phyloP scores from a whole-genome alignment of 2,329 filamentous ascomycete genomes.

The Colletotrichum echinochloae region DNA sequence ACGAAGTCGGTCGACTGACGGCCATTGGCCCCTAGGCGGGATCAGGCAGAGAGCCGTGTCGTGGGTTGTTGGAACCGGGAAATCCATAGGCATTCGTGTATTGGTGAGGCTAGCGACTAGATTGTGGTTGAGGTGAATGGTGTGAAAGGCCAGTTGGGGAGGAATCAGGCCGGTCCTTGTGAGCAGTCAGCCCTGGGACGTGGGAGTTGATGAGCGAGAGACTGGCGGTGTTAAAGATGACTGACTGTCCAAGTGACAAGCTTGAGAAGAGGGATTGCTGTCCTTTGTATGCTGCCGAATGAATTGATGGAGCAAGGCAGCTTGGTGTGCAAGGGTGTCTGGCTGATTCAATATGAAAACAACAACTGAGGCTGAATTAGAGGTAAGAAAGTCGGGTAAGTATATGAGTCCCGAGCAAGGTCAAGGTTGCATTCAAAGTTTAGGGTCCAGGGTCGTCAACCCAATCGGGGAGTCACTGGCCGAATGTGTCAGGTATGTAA shows the following conservation, averaged over 20 bases:
- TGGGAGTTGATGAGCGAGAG: neutral
- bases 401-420: neutral
- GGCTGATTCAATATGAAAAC: neutral
- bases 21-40: conserved; percentile 62
- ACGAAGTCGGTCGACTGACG: conserved; percentile 65
- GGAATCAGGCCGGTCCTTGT: neutral
- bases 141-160: neutral
- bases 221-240: too few relatives aligned
- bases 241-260: too few relatives aligned
- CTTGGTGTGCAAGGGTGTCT: neutral
- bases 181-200: neutral
- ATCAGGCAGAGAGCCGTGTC: conserved; percentile 73
- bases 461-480: conserved; percentile 1
- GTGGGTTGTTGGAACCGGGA: conserved; percentile 47
- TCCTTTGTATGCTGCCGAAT: neutral
- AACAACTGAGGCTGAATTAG: neutral
- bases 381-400: neutral
- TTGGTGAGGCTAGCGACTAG: neutral
- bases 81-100: conserved; percentile 16
- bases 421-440: neutral
- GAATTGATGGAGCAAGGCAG: neutral
- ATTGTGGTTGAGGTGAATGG: neutral
- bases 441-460: too few relatives aligned
- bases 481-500: conserved; percentile 2
- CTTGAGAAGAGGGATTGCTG: neutral